Base-by-base conservation (phyloP, 192 early-diverging fungal species). In the Diversispora epigaea region DNA sequence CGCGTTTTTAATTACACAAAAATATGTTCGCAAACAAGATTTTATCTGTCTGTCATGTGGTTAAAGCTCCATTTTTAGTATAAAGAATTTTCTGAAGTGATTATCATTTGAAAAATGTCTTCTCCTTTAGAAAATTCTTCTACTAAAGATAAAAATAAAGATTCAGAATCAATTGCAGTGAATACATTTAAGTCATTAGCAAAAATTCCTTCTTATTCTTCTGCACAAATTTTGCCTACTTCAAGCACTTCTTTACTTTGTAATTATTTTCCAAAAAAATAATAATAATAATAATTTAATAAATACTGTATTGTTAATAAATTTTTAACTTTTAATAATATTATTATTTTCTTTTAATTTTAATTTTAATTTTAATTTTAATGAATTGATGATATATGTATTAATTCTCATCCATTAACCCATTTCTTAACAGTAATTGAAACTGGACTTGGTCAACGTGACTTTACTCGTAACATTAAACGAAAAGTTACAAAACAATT, bases 391-490 rank as follows among this genome's bases (percentile, higher is more conserved):
- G 8, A 50, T 50, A 49, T 49, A 10, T 10, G 12, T 49, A 50
- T 50, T 50, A 50, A 50, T 50, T 8, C 14, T 12, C 49, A 5
- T 14, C 14, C 14, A 8, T 12, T 50, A 50, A 50, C 14, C 14
- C 14, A 32, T 32, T 50, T 50, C 14, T 50, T 8, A 50, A 32
- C 25, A 78, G 80, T 78, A 25, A 79, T 81, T 71, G 76, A 79
- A 60, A 76, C 79, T 8, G 70, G 63, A 1, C 68, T 79, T 21
- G 77, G 78, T 58, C 87, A 89, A 76, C 77, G 86, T 50, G 89
- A 90, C 46, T 84, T 88, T 74, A 76, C 76, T 14, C 80, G 84
- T 60, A 84, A 87, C 45, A 69, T 77, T 58, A 80, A 82, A 76
- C 85, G 88, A 46, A 81, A 73, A 62, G 79, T 85, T 17, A 73